Evolutionary conservation across 306 rosid genomes (phyloP).

Genomic region (Acacia melanoxylon): DNA sequence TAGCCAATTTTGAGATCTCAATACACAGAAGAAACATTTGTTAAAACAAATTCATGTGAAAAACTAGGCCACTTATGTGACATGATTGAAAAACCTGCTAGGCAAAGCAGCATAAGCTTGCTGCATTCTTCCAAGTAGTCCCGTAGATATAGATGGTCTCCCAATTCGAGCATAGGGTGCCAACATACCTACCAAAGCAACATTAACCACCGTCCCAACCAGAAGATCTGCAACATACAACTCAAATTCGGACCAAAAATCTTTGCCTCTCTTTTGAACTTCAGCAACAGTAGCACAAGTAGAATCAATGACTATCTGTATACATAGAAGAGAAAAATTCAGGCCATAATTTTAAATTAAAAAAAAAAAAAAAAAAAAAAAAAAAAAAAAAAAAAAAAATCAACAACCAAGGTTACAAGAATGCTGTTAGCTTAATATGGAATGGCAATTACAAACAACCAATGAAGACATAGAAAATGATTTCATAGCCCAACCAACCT

Average conservation of each 20-base stretch:
- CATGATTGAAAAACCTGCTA: conserved; percentile 76
- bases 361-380: no score
- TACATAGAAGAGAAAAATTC: conserved; percentile 20
- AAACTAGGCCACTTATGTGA: conserved; percentile 14
- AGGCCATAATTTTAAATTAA: background rate
- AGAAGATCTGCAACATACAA: conserved; percentile 91
- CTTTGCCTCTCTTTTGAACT: conserved; percentile 89
- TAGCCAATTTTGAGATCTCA: background rate
- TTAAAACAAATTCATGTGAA: background rate
- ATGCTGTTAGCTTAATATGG: conserved; percentile 2
- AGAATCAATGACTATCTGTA: conserved; percentile 85
- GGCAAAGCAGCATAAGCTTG: conserved; percentile 78
- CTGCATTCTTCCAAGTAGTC: conserved; percentile 69
- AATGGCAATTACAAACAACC: background rate
- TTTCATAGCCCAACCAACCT: conserved; percentile 59
- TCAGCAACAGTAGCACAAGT: conserved; percentile 94
- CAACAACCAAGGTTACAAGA: conserved; percentile 17
- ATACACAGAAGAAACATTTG: background rate
- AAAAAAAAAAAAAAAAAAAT: no score
- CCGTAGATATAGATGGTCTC: conserved; percentile 63
- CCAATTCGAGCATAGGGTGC: conserved; percentile 96
- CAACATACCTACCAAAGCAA: conserved; percentile 89
- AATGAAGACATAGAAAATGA: background rate
- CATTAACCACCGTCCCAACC: conserved; percentile 80
- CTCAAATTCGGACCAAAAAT: conserved; percentile 94